A percentile compares a stretch with the other conserved stretches of the same genome.
Conservation (phyloP, 1,284 basidiomycete genomes). For the Exobasidium rhododendri region DNA sequence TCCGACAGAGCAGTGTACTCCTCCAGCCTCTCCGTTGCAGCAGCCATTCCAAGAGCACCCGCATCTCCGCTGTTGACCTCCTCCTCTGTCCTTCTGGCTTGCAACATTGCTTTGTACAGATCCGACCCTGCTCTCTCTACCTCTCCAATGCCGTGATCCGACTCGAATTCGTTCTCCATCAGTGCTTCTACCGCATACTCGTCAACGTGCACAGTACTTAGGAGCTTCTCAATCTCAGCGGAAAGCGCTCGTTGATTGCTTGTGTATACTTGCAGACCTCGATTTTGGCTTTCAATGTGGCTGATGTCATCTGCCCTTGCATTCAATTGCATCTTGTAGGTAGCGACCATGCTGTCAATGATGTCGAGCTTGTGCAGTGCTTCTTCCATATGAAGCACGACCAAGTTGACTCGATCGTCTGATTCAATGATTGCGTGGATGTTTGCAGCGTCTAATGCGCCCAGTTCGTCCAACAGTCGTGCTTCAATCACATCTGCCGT, state of each 20-base stretch:
- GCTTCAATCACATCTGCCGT: conserved; percentile 54
- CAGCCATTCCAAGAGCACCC: conserved; percentile 65
- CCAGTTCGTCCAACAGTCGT: conserved; percentile 47
- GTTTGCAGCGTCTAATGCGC: conserved; percentile 64
- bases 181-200: conserved; percentile 71
- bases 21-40: conserved; percentile 74
- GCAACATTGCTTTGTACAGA: conserved; percentile 91
- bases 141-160: conserved; percentile 65
- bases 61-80: conserved; percentile 7
- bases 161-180: conserved; percentile 80
- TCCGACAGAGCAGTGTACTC: conserved; percentile 82
- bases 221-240: conserved; percentile 44
- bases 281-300: conserved; percentile 92
- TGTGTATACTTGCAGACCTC: conserved; percentile 93
- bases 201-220: conserved; percentile 92
- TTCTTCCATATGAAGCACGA: conserved; percentile 82
- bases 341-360: conserved; percentile 60
- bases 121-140: conserved; percentile 77
- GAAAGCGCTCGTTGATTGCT: conserved; percentile 77
- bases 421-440: conserved; percentile 95
- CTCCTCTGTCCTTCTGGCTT: conserved; percentile 63
- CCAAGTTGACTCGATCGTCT: conserved; percentile 75
- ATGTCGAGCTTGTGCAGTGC: conserved; percentile 78
- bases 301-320: conserved; percentile 71
- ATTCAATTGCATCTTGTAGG: conserved; percentile 50